Evolutionary conservation across 805 yeast genomes (phyloP).

Genomic region (Kodamaea sagamina): DNA sequence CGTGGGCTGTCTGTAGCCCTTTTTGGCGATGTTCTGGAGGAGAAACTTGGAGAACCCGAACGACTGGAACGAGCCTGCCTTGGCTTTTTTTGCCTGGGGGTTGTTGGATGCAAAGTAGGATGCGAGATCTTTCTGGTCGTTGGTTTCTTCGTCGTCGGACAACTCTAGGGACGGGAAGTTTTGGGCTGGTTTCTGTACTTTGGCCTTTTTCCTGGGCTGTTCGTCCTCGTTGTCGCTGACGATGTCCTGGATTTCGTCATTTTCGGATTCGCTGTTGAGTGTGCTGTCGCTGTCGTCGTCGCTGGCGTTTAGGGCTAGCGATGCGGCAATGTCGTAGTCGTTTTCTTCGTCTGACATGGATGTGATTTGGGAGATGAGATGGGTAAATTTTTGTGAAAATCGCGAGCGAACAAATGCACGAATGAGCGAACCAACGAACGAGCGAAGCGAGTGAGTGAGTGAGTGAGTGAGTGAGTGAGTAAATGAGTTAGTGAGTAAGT

Average conservation of each 20-base stretch:
- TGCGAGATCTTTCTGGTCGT: constrained; percentile 42
- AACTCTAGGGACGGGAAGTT: constrained; percentile 53
- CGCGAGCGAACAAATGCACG: too few relatives aligned
- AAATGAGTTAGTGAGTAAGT: too few relatives aligned
- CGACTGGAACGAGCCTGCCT: constrained; percentile 83
- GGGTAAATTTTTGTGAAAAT: constrained; percentile 3
- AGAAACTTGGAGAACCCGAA: constrained; percentile 81
- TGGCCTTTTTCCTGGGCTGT: constrained; percentile 27
- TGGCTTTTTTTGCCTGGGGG: constrained; percentile 56
- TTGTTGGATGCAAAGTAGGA: constrained; percentile 43
- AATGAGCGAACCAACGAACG: too few relatives aligned
- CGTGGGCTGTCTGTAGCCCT: constrained; percentile 93
- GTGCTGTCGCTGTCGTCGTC: constrained; percentile 52
- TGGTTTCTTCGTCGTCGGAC: constrained; percentile 40
- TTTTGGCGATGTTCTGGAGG: constrained; percentile 67
- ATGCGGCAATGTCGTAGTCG: constrained; percentile 9
- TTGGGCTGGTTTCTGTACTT: constrained; percentile 24
- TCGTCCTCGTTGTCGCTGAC: constrained; percentile 27
- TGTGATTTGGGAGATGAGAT: constrained; percentile 11
- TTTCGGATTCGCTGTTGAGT: constrained; percentile 23
- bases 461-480: too few relatives aligned
- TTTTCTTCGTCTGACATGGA: constrained; percentile 11
- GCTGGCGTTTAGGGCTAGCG: constrained; percentile 7
- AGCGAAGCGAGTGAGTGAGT: too few relatives aligned
- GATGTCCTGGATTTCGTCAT: constrained; percentile 14